phyloP scores from a whole-genome alignment of 345 rosid genomes.

The Mangifera indica region DNA sequence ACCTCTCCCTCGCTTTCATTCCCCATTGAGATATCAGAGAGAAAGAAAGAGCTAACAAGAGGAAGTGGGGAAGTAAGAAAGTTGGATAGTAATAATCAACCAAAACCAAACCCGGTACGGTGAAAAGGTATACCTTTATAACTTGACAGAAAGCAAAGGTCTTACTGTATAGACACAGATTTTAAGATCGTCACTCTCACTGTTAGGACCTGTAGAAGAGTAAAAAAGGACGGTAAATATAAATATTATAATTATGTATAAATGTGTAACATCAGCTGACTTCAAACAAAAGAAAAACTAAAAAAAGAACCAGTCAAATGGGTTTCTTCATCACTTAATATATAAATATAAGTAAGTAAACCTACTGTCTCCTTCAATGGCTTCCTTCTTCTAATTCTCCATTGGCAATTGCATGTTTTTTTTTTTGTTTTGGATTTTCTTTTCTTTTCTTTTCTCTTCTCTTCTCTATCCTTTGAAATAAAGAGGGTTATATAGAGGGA shows the following conservation, averaged over 20 bases:
- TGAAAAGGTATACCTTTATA: constrained; percentile 7
- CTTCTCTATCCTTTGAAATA: background rate
- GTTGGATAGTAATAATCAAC: background rate
- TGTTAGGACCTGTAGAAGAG: constrained; percentile 30
- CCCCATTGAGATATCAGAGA: background rate
- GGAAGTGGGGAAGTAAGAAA: constrained; percentile 7
- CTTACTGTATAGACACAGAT: background rate
- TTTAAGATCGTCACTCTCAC: constrained; percentile 10
- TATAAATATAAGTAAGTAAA: too few species aligned
- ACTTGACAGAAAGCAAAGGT: constrained; percentile 20
- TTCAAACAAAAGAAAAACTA: background rate
- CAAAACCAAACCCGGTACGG: constrained; percentile 19
- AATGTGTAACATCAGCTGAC: constrained; percentile 21
- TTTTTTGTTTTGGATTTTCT: too few species aligned
- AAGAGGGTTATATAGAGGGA: background rate
- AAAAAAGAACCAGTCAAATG: constrained; percentile 17
- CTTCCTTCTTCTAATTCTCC: background rate
- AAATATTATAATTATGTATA: background rate
- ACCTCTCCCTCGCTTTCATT: background rate
- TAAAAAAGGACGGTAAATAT: constrained; percentile 20
- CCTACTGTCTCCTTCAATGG: constrained; percentile 13
- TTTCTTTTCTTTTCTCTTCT: too few species aligned
- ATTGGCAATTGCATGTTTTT: background rate
- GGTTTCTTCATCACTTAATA: too few species aligned
- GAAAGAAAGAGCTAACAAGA: background rate